phyloP scores from a whole-genome alignment of 768 basidiomycete genomes.

The Gelatoporia subvermispora region DNA sequence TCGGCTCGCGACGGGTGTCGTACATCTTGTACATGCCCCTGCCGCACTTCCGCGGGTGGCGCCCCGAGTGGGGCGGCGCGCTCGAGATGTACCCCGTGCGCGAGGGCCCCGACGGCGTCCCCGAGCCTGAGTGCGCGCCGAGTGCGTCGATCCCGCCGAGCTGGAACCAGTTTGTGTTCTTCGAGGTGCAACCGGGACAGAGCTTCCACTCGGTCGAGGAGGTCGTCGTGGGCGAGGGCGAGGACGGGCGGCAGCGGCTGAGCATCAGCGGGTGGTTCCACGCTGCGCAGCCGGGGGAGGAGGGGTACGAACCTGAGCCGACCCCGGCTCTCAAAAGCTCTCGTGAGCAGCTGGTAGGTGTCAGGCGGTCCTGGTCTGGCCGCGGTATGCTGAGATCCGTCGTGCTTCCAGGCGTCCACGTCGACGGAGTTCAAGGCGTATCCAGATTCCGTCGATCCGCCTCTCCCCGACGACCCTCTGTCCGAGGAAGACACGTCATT shows the following conservation, averaged over 20 bases:
- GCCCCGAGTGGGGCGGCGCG: conserved; percentile 87
- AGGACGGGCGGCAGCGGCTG: conserved; percentile 69
- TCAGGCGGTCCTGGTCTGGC: conserved; percentile 2
- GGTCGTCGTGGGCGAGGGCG: conserved; percentile 76
- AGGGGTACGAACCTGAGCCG: conserved; percentile 64
- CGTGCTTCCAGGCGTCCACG: conserved; percentile 48
- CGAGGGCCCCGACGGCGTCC: conserved; percentile 51
- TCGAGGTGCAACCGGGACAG: conserved; percentile 89
- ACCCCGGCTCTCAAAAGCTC: conserved; percentile 63
- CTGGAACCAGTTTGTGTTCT: conserved; percentile 88
- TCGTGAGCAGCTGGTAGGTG: conserved; percentile 86
- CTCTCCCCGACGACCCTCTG: conserved; percentile 47
- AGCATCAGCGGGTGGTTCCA: conserved; percentile 99
- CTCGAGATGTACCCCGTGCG: conserved; percentile 85
- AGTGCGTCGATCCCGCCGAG: conserved; percentile 67
- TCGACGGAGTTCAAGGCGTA: conserved; percentile 54
- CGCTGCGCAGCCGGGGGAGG: conserved; percentile 84
- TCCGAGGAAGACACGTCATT: conserved; percentile 59
- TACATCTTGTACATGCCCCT: conserved; percentile 97
- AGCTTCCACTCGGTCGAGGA: conserved; percentile 98
- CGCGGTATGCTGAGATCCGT: not conserved
- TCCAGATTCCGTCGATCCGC: conserved; percentile 37
- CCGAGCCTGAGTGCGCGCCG: conserved; percentile 66
- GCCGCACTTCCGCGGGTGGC: conserved; percentile 71
- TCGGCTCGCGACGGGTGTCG: conserved; percentile 87